Evolutionary conservation across 352 stramenopile species (phyloP).

Genomic region (Phytophthora multivora): DNA sequence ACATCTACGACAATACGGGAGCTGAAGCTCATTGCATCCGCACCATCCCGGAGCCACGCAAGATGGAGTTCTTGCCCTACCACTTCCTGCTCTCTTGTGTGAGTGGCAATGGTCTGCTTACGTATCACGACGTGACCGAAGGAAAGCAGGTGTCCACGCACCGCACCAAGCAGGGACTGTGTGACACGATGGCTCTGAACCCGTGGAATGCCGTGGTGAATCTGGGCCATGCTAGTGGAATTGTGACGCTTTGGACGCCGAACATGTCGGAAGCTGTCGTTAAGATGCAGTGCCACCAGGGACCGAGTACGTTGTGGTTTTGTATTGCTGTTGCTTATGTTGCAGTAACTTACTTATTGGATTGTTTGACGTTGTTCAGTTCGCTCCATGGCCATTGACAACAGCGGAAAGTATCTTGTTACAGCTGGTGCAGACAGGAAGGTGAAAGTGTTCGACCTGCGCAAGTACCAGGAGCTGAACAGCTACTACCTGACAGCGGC

Average conservation of each 20-base stretch:
- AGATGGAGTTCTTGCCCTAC: constrained; percentile 98
- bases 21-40: constrained; percentile 97
- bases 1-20: constrained; percentile 98
- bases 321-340: not conserved
- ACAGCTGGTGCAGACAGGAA: constrained; percentile 95
- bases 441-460: constrained; percentile 97
- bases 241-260: constrained; percentile 98
- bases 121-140: constrained; percentile 97
- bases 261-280: constrained; percentile 94
- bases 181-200: constrained; percentile 94
- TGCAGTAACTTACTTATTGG: constrained; percentile 12
- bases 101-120: constrained; percentile 89
- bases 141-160: constrained; percentile 93
- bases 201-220: constrained; percentile 97
- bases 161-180: constrained; percentile 93
- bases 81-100: constrained; percentile 98
- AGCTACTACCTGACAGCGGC: constrained; percentile 91
- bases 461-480: constrained; percentile 96
- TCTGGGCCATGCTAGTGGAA: constrained; percentile 96
- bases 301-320: constrained; percentile 78
- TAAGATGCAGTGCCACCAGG: constrained; percentile 98
- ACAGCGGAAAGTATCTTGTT: constrained; percentile 95
- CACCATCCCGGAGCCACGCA: constrained; percentile 90
- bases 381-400: constrained; percentile 93
- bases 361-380: constrained; percentile 44